Conservation (phyloP, 768 basidiomycete species). For the Boletus pseudo-olivaceus region DNA sequence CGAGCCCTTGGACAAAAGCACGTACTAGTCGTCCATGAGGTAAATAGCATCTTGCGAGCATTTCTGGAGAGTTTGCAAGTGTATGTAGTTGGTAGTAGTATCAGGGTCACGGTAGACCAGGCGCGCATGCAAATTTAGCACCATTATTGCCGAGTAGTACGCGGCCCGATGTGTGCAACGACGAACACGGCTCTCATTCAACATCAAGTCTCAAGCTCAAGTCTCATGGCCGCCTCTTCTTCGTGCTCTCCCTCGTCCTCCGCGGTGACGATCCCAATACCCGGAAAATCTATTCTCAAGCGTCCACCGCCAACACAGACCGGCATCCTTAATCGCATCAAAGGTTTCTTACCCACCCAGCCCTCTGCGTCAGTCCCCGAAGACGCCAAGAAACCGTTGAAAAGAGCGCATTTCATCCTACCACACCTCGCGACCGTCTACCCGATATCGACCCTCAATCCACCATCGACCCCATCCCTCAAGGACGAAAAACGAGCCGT, state of each 20-base stretch:
- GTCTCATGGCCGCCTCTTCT: conserved; percentile 28
- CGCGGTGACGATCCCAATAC: conserved; percentile 73
- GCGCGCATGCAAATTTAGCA: not conserved
- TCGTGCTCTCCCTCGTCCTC: conserved; percentile 73
- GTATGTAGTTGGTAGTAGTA: no score
- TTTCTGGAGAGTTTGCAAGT: no score
- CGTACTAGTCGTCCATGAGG: no score
- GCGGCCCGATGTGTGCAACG: not conserved
- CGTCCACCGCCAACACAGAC: conserved; percentile 65
- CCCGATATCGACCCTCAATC: conserved; percentile 80
- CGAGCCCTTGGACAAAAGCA: not conserved
- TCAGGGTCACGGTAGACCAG: not conserved
- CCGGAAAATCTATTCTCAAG: conserved; percentile 81
- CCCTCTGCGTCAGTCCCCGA: conserved; percentile 26
- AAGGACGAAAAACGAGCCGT: conserved; percentile 82
- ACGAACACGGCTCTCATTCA: not conserved
- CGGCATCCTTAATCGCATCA: conserved; percentile 70
- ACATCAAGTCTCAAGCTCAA: not conserved
- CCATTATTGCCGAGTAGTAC: not conserved
- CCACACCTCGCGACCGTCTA: conserved; percentile 85
- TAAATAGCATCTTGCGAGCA: no score
- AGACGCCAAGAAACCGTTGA: conserved; percentile 62
- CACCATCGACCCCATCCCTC: conserved; percentile 75
- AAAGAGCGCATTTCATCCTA: conserved; percentile 88
- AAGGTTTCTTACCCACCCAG: conserved; percentile 67